Conservation (phyloP, 139 green algal species). For the Tetradesmus lagerheimii region DNA sequence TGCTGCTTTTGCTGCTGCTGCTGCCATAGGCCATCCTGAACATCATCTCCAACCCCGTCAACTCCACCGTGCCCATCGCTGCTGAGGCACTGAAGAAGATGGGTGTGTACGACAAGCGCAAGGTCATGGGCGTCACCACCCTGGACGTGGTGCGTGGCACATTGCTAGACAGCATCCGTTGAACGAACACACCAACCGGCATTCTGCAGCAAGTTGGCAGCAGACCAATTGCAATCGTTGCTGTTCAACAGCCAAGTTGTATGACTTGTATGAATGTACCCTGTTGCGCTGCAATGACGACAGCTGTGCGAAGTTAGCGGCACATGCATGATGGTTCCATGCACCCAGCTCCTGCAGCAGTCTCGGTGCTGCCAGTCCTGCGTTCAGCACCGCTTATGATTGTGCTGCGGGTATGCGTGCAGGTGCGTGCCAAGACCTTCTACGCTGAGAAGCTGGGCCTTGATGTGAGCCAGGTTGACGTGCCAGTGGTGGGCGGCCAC, state of each 20-base stretch:
- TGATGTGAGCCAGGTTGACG: conserved; percentile 88
- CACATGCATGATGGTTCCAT: not conserved
- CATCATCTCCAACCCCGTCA: conserved; percentile 99
- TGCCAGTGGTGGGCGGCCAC: conserved; percentile 98
- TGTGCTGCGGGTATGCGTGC: too few relatives aligned
- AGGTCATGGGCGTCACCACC: conserved; percentile 89
- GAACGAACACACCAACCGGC: too few relatives aligned
- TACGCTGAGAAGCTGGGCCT: conserved; percentile 92
- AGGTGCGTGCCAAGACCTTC: conserved; percentile 95
- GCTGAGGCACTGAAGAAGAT: conserved; percentile 88
- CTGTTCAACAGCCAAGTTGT: not conserved
- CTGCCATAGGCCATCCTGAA: conserved; percentile 71
- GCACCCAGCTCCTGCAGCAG: not conserved
- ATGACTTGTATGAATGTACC: not conserved
- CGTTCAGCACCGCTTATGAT: too few relatives aligned
- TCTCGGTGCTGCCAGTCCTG: not conserved
- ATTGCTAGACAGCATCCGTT: too few relatives aligned
- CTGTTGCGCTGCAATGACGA: not conserved
- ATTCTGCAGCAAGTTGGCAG: too few relatives aligned
- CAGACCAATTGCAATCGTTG: not conserved
- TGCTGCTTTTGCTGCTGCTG: not conserved
- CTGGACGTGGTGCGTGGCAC: conserved; percentile 85
- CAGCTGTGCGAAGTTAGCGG: not conserved
- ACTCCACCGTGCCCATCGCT: conserved; percentile 99
- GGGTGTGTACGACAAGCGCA: conserved; percentile 90